Evolutionary conservation across 208 protist species (phyloP).

Genomic region (Wallacemonas sp.): DNA sequence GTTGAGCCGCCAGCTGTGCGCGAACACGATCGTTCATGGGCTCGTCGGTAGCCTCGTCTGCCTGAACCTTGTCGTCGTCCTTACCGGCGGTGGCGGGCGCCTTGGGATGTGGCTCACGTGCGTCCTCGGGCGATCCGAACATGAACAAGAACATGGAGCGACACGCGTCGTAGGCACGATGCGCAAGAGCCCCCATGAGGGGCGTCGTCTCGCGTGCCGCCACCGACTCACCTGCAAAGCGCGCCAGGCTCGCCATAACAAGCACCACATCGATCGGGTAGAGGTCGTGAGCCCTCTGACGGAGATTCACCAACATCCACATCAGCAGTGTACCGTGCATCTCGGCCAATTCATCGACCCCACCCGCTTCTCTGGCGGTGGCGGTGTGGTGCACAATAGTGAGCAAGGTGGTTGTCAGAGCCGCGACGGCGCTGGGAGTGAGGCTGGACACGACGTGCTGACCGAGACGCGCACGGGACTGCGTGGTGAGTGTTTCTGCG

Average conservation of each 20-base stretch:
- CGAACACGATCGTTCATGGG: neutral
- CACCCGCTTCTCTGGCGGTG: too few species aligned
- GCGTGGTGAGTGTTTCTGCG: neutral
- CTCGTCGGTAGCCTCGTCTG: neutral
- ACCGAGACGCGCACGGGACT: constrained; percentile 4
- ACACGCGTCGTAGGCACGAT: constrained; percentile 70
- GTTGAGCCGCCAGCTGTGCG: constrained; percentile 8
- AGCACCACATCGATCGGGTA: constrained; percentile 77
- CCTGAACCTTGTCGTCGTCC: neutral
- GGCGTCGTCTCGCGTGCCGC: neutral
- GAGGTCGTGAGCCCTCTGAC: constrained; percentile 29
- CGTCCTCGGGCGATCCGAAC: constrained; percentile 27
- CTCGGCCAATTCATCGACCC: too few species aligned
- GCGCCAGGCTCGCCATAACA: constrained; percentile 41
- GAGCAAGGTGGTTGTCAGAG: constrained; percentile 36
- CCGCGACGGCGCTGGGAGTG: constrained; percentile 64
- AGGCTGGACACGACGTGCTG: constrained; percentile 31
- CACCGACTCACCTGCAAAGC: constrained; percentile 1
- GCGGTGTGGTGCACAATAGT: neutral
- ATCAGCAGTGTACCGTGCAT: constrained; percentile 35
- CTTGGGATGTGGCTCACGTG: neutral
- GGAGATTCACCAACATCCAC: constrained; percentile 53
- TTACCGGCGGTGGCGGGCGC: neutral
- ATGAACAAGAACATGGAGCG: constrained; percentile 65
- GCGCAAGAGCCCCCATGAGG: constrained; percentile 25